Base-by-base conservation (phyloP, 2,329 filamentous ascomycete species). In the Claviceps citrina region DNA sequence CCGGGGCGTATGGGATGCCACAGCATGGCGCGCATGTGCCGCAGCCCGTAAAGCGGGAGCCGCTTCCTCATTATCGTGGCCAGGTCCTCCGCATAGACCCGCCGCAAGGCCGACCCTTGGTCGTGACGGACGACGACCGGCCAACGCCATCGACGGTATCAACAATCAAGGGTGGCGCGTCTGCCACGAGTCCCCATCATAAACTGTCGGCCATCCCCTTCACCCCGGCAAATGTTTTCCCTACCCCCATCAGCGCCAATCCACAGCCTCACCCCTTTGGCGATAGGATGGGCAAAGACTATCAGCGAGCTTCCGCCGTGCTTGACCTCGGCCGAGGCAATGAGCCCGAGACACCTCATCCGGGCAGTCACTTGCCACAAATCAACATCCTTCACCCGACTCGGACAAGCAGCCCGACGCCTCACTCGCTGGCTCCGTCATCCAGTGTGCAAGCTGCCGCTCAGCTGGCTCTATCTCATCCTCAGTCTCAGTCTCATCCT, bases 61-160 rank as follows among this genome's bases (percentile, higher is more conserved):
- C 71, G 31, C 52, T 76, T 39, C 68, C 73, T 38, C 66, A 67
- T 38, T 78, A 77, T 56, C 73, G 76, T 41, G 73, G 74, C 42
- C 76, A 75, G 51, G 60, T 65, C 40, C 63, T 80, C 40, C 69
- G 76, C 31, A 76, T 80, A 48, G 73, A 78, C 55, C 71, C 74
- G 35, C 75, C 74, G 30, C 71, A 77, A 51, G 70, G 69, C 49
- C 68, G 70, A 27, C 66, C 69, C 31, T 57, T 73, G 39, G 58
- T 66, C 46, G 64, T 66, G 20, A 8, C 19, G 18, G 74, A 76
- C 38, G 74, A 78, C 48, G 71, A 76, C 51, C 65, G 72, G 44
- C 62, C 64, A 40, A 74, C 71, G n/a, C 69, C 71, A 33, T 72
- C 74, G 31, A 74, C 71, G 25, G 60, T 77, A 32, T 72, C 74